Base-by-base conservation (phyloP, 2,329 filamentous ascomycete genomes). In the Neonectria coccinea region DNA sequence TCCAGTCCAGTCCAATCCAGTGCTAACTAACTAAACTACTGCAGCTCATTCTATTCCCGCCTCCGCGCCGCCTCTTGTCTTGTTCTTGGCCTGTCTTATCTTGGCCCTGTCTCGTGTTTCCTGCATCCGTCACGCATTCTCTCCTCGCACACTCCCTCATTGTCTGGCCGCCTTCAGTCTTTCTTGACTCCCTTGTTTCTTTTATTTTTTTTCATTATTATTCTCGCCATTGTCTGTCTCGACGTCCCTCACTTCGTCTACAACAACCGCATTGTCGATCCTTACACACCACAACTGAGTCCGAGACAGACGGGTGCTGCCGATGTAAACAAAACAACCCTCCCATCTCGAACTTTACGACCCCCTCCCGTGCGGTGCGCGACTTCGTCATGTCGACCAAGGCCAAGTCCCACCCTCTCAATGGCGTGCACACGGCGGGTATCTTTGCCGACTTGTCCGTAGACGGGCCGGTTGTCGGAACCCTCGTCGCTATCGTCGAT, bases 401-500 rank as follows among this genome's bases (percentile, higher is more conserved):
- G 75, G 73, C 81, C 61, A 89, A 88, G 78, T 60, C 79, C 61
- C 85, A 87, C 73, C 79, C 85, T 57, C 80, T 89, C 75, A 88
- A 86, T 76, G 85, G 85, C 72, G 88, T 88, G 75, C 94, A 97
- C 81, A 93, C 94, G 27, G 92, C 95, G 5, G 95, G 95, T 76
- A 97, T 97, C 78, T 97, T 92, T 80, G 92, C 94, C 54, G 94
- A 97, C 81, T 94, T 97, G 90, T 92, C 90, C 20, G 88, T 97
- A 62, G 95, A 98, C 78, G 96, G 96, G 1, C 95, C 96, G 4
- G 86, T 92, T 65, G 97, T 99, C 75, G 96, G 96, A 71, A 98
- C 94, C 2, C 84, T 99, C 72, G 93, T 99, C 51, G 87, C 94
- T 62, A 91, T 99, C 74, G 89, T 98, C 75, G 96, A 99, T 82